These are phyloP conservation scores for Secale cereale DNA, from an alignment of 176 grass and related monocot species.

Conservation along the genomic window DNA sequence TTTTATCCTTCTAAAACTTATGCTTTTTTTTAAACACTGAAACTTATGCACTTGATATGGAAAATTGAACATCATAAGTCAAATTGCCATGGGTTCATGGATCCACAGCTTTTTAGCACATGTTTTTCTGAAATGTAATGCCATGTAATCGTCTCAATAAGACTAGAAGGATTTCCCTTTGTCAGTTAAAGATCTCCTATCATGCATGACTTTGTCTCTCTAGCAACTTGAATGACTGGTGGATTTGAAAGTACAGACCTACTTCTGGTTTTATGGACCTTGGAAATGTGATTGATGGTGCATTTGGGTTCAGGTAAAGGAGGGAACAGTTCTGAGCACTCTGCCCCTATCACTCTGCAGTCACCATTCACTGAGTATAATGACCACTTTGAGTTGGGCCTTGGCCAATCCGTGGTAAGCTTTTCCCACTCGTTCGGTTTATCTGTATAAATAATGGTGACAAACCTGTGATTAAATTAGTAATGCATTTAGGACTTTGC, in stretches of 20 bases:
- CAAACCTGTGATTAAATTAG: not conserved
- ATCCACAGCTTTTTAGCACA: not conserved
- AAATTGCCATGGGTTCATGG: not conserved
- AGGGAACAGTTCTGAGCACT: constrained; percentile 51
- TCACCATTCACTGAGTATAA: constrained; percentile 42
- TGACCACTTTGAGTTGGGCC: constrained; percentile 64
- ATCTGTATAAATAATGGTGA: not conserved
- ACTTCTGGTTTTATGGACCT: not conserved
- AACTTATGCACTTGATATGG: not conserved
- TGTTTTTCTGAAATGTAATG: not conserved
- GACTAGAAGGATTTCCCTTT: not conserved
- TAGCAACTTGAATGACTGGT: constrained; percentile 18
- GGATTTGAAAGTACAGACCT: not conserved
- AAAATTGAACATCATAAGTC: not conserved
- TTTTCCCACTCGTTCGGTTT: constrained; percentile 2
- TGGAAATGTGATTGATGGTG: constrained; percentile 10
- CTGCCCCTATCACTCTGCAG: constrained; percentile 41
- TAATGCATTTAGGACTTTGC: not conserved
- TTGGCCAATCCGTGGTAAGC: constrained; percentile 73
- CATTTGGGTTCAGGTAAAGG: constrained; percentile 45
- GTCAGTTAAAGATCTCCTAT: not conserved
- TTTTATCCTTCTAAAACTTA: not conserved
- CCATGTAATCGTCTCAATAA: not conserved
- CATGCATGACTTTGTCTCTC: not conserved
- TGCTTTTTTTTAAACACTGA: not conserved